Conservation (phyloP, 2,329 filamentous ascomycete genomes). For the Talaromyces sp. region DNA sequence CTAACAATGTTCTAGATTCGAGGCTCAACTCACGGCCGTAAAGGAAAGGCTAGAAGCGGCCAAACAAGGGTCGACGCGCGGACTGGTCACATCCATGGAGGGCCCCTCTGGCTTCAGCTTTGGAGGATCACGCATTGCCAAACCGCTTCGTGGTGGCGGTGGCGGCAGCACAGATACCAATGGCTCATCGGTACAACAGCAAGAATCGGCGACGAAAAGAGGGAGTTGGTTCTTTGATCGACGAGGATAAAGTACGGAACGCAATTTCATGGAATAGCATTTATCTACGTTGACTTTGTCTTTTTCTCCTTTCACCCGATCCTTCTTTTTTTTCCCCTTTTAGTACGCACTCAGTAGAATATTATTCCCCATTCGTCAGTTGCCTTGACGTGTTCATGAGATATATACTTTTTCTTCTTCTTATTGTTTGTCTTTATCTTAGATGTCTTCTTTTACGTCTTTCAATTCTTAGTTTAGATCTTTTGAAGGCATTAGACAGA, state of each 20-base stretch:
- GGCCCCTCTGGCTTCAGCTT: slow-evolving; percentile 70
- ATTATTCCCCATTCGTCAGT: background rate
- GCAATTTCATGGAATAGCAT: background rate
- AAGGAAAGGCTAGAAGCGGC: slow-evolving; percentile 96
- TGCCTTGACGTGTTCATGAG: background rate
- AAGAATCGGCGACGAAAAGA: slow-evolving; percentile 59
- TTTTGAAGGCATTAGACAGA: background rate
- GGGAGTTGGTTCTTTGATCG: slow-evolving; percentile 52
- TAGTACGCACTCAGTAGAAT: background rate
- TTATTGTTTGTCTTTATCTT: background rate
- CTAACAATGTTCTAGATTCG: slow-evolving; percentile 61
- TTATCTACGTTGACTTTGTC: background rate
- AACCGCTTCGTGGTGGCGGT: slow-evolving; percentile 54
- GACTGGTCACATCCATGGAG: slow-evolving; percentile 61
- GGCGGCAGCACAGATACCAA: slow-evolving; percentile 23
- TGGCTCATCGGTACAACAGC: slow-evolving; percentile 50
- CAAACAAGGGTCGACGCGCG: slow-evolving; percentile 84
- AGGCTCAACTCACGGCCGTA: slow-evolving; percentile 91
- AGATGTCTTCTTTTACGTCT: background rate
- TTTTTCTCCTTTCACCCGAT: background rate
- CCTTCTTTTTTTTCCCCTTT: background rate
- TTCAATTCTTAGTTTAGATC: background rate
- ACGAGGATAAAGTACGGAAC: slow-evolving; percentile 25
- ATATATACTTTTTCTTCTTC: background rate
- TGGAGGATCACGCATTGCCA: slow-evolving; percentile 57